Base-by-base conservation (phyloP, 2,329 filamentous ascomycete species). In the Claviceps sp. region DNA sequence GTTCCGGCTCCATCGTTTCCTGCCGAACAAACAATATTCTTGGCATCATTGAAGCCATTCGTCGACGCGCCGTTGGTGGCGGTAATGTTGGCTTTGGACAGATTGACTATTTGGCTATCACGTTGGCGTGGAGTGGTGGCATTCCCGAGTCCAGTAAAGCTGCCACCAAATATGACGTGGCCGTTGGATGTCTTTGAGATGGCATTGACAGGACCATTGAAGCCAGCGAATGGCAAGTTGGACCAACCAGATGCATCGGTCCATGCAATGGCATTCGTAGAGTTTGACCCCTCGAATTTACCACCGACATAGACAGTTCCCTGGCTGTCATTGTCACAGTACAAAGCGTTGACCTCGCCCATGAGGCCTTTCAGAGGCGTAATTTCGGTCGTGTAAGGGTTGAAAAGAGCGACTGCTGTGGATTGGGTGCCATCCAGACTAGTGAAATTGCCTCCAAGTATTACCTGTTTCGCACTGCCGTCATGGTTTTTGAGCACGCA, bases 361-460 rank as follows among this genome's bases (percentile, higher is more conserved):
- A 82, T 81, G 20, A 98, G 73, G 46, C 90, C 91, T n/a, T 79
- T 69, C 41, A 96, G 69, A n/a, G 89, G 76, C 1, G 80, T 85
- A 48, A 96, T 75, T 40, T 77, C 68, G 45, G 80, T 80, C 4
- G 81, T 84, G 57, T 81, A 79, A 3, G 87, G 81, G 64, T 96
- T 81, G 70, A 90, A 89, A 47, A 94, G 66, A 24, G 90, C 93
- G 52, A 94, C 80, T 45, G 87, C 87, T 50, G 82, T 82, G 2
- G 89, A 88, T 62, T 87, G 72, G 52, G 84, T 76, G 54, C 82
- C 82, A 54, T 84, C 87, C 56, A 98, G 71, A 65, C 88, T 94
- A 36, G 93, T 97, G 65, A 98, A 98, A 71, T 97, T 97, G 47
- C 93, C 93, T 52, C 87, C 93, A 16, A 98, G 78, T 47, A 97